These are phyloP conservation scores for Agarophyton chilense DNA, from an alignment of 23 red algal species.

Conservation along the genomic window DNA sequence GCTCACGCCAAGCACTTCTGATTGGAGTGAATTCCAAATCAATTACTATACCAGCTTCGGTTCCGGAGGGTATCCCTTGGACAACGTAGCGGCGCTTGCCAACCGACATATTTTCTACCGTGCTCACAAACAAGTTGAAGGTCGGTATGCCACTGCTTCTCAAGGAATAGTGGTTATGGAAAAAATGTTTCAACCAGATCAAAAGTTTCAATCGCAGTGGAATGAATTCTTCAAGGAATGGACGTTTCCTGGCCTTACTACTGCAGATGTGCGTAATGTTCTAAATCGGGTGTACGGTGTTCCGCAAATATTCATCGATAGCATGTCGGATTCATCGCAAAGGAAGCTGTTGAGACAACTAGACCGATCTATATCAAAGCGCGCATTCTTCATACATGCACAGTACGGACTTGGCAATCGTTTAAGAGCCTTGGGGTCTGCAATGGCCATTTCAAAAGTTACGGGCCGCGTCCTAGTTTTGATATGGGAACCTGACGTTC, in stretches of 20 bases:
- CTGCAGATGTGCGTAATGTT: conserved; percentile 28
- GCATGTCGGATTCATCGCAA: conserved; percentile 31
- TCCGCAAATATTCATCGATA: conserved; percentile 59
- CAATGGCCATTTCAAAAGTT: conserved; percentile 54
- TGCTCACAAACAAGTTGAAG: neutral
- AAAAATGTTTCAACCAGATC: conserved; percentile 3
- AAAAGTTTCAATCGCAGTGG: conserved; percentile 29
- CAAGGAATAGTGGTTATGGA: conserved; percentile 33
- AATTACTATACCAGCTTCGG: conserved; percentile 58
- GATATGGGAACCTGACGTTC: conserved; percentile 72
- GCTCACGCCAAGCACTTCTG: conserved; percentile 31
- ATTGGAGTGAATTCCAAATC: conserved; percentile 61
- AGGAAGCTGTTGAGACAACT: conserved; percentile 48
- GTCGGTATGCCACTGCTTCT: conserved; percentile 5
- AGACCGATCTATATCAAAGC: conserved; percentile 22
- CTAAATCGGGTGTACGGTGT: conserved; percentile 69
- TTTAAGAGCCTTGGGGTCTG: conserved; percentile 58
- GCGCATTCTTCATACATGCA: conserved; percentile 71
- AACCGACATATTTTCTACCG: conserved; percentile 43
- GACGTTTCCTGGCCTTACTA: conserved; percentile 37
- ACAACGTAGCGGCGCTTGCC: conserved; percentile 39
- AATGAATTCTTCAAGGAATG: conserved; percentile 30
- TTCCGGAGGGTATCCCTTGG: conserved; percentile 32
- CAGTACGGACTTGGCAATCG: conserved; percentile 79
- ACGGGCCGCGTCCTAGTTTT: conserved; percentile 73